Percentiles rank a stretch among this genome's conserved stretches.
phyloP scores from a whole-genome alignment of 805 yeast genomes.

The Scheffersomyces spartinae region DNA sequence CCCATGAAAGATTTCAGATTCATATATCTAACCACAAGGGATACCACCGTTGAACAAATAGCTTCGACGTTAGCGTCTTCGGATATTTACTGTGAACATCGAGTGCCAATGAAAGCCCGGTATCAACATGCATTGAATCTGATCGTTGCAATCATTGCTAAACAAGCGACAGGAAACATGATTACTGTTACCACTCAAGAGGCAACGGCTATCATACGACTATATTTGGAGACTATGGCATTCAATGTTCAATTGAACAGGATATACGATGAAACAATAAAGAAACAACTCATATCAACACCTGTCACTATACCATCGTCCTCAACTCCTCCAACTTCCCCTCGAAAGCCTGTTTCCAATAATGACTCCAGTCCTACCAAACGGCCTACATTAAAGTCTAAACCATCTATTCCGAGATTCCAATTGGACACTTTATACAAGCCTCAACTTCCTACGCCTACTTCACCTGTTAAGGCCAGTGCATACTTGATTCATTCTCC shows the following conservation, averaged over 20 bases:
- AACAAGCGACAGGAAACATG: background rate
- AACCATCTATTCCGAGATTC: conserved; percentile 14
- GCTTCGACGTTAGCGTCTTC: conserved; percentile 28
- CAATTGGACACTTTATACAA: conserved; percentile 13
- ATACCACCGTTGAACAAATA: conserved; percentile 8
- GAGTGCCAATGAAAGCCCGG: conserved; percentile 24
- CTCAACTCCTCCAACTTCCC: no score
- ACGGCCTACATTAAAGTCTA: conserved; percentile 5
- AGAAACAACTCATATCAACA: no score
- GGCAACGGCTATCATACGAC: conserved; percentile 32
- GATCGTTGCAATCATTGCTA: conserved; percentile 6
- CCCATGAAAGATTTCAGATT: conserved; percentile 15
- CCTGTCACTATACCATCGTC: no score
- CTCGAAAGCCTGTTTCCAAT: no score
- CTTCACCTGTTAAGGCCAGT: conserved; percentile 3
- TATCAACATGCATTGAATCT: conserved; percentile 26
- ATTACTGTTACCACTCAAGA: conserved; percentile 13
- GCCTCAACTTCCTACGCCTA: conserved; percentile 11
- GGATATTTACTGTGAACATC: conserved; percentile 48
- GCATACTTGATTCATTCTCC: conserved; percentile 1
- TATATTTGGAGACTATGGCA: conserved; percentile 41
- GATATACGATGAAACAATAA: no score
- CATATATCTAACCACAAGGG: conserved; percentile 9
- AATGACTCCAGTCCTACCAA: no score
- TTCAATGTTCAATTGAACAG: conserved; percentile 56